Base-by-base conservation (phyloP, 371 early-diverging fungal genomes). In the Mortierella sp. region DNA sequence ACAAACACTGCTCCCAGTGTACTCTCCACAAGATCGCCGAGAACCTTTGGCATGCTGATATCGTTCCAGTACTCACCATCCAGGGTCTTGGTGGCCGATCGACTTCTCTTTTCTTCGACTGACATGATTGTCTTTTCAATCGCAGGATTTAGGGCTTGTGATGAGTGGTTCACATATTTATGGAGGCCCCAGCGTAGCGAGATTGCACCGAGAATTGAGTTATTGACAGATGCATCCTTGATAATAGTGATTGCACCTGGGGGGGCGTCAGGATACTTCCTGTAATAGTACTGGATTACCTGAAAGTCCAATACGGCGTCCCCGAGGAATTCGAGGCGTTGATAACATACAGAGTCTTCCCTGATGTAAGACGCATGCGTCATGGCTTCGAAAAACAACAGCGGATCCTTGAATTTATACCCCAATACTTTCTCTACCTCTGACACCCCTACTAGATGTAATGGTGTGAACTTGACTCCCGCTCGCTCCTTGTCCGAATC, bases 271-370 rank as follows among this genome's bases (percentile, higher is more conserved):
- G 87, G 88, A 64, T 89, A 87, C 68, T 86, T 87, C 20, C 88
- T 70, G 72, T 87, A 97, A 62, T 96, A 88, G 60, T 94, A 88
- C 22, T 89, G 86, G 11, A 94, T 93, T 0, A 94, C 90, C 66
- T 95, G 85, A 75, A 92, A 95, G 71, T 96, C 96, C 22, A 98
- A 78, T 11, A 97, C 90, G 0, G 97, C 94, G 80, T 98, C 98
- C n/a, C 98, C 98, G 61, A 98, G 77, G 76, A 95, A 98, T 85
- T 98, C 98, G 3, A 98, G 87, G 5, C 98, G 93, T 84, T 98
- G 95, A 75, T 96, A 98, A 72, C 94, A 95, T 12, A 87, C 80
- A 0, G 89, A 87, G 18, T 84, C 83, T 0, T 87, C 83, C 51
- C 89, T 87, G 24, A 90, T 87, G 9, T 89, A 86, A 66, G 94